Conservation (phyloP, 2,329 filamentous ascomycete genomes). For the Botrytis fabae region DNA sequence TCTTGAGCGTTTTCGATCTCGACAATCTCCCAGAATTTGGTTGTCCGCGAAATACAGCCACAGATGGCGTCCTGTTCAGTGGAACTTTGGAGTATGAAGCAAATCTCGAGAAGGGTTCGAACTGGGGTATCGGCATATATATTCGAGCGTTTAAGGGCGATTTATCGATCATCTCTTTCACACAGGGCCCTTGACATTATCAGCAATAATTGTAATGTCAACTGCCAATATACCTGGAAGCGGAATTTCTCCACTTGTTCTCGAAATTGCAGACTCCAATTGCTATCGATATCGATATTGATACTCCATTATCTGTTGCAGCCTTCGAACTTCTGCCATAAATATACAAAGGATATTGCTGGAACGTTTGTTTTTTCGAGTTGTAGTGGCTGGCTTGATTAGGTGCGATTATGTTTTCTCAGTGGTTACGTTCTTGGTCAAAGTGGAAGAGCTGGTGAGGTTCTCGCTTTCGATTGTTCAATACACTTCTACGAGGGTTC, state of each 20-base stretch:
- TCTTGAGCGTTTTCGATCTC: neutral
- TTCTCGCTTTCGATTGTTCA: neutral
- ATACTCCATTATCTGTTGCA: neutral
- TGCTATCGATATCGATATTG: too few species aligned
- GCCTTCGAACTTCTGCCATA: neutral
- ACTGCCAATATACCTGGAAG: neutral
- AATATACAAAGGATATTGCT: neutral
- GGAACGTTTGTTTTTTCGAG: neutral
- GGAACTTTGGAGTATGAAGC: too few species aligned
- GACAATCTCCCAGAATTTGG: neutral
- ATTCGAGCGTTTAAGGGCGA: neutral
- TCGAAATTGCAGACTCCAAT: neutral
- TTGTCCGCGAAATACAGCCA: too few species aligned
- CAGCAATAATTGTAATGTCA: neutral
- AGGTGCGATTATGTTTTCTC: neutral
- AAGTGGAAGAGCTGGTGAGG: neutral
- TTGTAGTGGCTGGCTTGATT: neutral
- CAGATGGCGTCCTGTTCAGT: neutral
- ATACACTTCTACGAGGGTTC: neutral
- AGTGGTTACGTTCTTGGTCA: neutral
- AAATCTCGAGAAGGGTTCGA: neutral
- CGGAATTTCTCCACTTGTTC: neutral
- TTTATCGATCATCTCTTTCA: neutral
- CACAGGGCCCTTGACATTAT: too few species aligned
- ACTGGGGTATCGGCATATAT: neutral